Evolutionary conservation across 75 land plant species (phyloP).

Genomic region (Picea glauca): DNA sequence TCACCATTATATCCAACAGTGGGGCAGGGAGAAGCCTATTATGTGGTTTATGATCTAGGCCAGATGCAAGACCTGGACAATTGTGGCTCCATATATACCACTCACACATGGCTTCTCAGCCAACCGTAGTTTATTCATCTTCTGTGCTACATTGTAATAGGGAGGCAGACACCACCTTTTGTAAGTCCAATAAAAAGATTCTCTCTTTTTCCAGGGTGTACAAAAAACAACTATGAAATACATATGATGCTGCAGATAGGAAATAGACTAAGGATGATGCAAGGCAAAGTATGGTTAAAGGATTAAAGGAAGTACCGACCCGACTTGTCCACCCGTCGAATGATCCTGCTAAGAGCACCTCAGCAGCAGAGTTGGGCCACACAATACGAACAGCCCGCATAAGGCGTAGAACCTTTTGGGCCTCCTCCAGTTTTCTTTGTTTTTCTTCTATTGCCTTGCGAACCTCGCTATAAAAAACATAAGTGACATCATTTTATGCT

Average conservation of each 20-base stretch:
- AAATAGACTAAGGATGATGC: background rate
- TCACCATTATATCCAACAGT: too few relatives aligned
- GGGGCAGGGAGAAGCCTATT: too few relatives aligned
- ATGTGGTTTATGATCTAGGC: too few relatives aligned
- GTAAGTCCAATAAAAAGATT: too few relatives aligned
- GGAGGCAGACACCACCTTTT: too few relatives aligned
- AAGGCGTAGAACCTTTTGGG: slow-evolving; percentile 39
- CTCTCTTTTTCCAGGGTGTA: too few relatives aligned
- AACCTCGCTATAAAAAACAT: slow-evolving; percentile 44
- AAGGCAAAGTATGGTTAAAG: background rate
- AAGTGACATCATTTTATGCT: background rate
- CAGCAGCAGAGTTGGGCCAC: slow-evolving; percentile 81
- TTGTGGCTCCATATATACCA: too few relatives aligned
- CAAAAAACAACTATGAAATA: background rate
- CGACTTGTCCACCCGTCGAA: slow-evolving; percentile 88
- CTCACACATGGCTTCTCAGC: too few relatives aligned
- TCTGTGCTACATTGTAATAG: too few relatives aligned
- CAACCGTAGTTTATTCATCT: too few relatives aligned
- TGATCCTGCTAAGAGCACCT: slow-evolving; percentile 74
- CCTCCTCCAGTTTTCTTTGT: slow-evolving; percentile 44
- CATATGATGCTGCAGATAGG: background rate
- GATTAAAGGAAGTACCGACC: slow-evolving; percentile 28
- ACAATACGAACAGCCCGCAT: slow-evolving; percentile 60
- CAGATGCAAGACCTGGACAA: too few relatives aligned
- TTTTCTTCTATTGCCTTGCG: slow-evolving; percentile 50